Base-by-base conservation (phyloP, 805 yeast genomes). In the Sungouiozyma intestinalis region DNA sequence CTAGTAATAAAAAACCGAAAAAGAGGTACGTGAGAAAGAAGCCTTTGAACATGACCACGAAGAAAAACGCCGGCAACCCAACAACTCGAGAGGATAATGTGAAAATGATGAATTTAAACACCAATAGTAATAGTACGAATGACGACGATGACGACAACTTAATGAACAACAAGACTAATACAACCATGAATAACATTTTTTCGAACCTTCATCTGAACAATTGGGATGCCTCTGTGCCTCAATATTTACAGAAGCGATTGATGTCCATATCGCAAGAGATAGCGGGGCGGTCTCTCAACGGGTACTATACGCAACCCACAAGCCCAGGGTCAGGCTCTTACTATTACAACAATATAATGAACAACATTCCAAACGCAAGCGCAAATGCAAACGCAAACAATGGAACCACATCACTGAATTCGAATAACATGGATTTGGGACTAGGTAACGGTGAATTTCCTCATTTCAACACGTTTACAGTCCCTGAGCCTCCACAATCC, bases 301-400 rank as follows among this genome's bases (percentile, higher is more conserved):
- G 62, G 16, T 57, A 56, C 41, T 55, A 59, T 43, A 55, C 62
- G 16, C 60, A 56, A 33, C 62, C 63, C 4, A 54, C 61, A 13
- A 57, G 61, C 44, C 62, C 63, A n/a, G 57, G 57, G 6, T 48
- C 47, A 11, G 50, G 52, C 4, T 35, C 40, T 21, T 21, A 20
- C 17, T 36, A 36, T 3, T 33, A 24, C 11, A 17, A 37, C 31
- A 37, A 37, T 16, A 7, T 37, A 37, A 14, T 37, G 18, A 37
- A 21, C 19, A 36, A 36, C 19, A 36, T 20, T 16, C 32, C 20
- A n/a, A 39, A 18, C 33, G 19, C 19, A 16, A 33, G 16, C 16
- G 13, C 14, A 7, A 43, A 41, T 21, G 38, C 39, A 4, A 44
- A 36, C 18, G 18, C 39, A 17, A 39, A 39, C 18, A 44, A 36